Base-by-base conservation (phyloP, 73 alveolate species). In the Durusdinium trenchii region DNA sequence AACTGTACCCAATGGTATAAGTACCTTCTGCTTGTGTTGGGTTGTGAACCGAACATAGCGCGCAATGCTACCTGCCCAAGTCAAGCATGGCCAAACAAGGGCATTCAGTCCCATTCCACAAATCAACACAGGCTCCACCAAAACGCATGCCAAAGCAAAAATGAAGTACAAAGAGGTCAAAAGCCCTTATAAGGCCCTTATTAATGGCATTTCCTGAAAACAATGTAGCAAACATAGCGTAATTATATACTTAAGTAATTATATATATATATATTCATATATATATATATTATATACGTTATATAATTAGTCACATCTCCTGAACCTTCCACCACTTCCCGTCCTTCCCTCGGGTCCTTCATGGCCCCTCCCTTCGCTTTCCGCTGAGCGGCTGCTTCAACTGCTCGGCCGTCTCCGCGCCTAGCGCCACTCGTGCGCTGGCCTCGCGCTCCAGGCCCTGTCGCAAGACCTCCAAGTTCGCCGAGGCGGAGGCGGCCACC, bases 371-470 rank as follows among this genome's bases (percentile, higher is more conserved):
- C n/a, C n/a, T n/a, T n/a, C n/a, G n/a, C n/a, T n/a, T n/a, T n/a
- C n/a, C n/a, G n/a, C n/a, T n/a, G n/a, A 30, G 76, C 69, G 6
- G 14, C 96, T 89, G 96, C 73, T 89, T 89, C 86, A 89, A 86
- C 96, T 89, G 96, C 96, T 89, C 96, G 51, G 96, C 96, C 69
- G 96, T 89, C 71, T 89, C 96, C 35, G 83, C 84, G 14, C 96
- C 96, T 51, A 89, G 40, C 52, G 85, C 86, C 86, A 89, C 96
- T 38, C 96, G 85, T 52, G 64, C 73, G 69, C 36, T 50, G 73
- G 96, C 96, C 86, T 89, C 86, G 43, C 96, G 95, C 86, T 89
- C 96, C 96, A 89, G 73, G 54, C 96, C 96, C 18, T 69, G 51
- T 38, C 96, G 84, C 52, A 89, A 42, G 52, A 89, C 96, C 86